Percentiles rank a stretch among this genome's conserved stretches.
Evolutionary conservation across 805 yeast species (phyloP).

Genomic region (Brettanomyces custersianus): DNA sequence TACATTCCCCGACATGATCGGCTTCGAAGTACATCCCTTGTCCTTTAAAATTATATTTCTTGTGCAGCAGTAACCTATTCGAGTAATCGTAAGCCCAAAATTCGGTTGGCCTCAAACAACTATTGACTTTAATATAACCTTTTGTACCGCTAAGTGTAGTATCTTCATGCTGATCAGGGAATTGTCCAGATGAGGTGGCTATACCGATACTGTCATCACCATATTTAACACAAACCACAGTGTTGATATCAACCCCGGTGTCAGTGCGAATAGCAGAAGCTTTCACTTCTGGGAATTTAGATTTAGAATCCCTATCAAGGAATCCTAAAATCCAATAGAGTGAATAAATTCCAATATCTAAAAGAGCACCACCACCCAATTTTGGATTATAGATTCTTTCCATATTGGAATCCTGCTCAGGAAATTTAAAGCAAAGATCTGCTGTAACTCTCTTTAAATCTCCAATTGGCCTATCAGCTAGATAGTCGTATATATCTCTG

Average conservation of each 20-base stretch:
- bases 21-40: slow-evolving; percentile 49
- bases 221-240: slow-evolving; percentile 29
- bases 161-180: not conserved
- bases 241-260: slow-evolving; percentile 34
- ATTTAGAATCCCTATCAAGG: slow-evolving; percentile 23
- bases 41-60: slow-evolving; percentile 25
- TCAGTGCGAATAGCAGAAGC: slow-evolving; percentile 23
- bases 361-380: slow-evolving; percentile 47
- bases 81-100: slow-evolving; percentile 26
- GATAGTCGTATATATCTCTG: slow-evolving; percentile 24
- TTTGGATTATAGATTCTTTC: slow-evolving; percentile 30
- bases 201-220: slow-evolving; percentile 31
- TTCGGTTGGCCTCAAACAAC: slow-evolving; percentile 12
- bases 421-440: slow-evolving; percentile 25
- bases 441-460: slow-evolving; percentile 34
- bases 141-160: slow-evolving; percentile 13
- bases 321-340: slow-evolving; percentile 35
- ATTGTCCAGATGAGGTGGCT: slow-evolving; percentile 21
- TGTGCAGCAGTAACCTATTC: slow-evolving; percentile 10
- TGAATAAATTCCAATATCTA: slow-evolving; percentile 48
- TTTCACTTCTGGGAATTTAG: slow-evolving; percentile 22
- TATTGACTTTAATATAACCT: slow-evolving; percentile 12
- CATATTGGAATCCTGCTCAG: slow-evolving; percentile 7
- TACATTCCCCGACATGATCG: slow-evolving; percentile 39
- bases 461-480: slow-evolving; percentile 30